phyloP scores from a whole-genome alignment of 73 alveolate genomes.

The Paramecium biaurelia region DNA sequence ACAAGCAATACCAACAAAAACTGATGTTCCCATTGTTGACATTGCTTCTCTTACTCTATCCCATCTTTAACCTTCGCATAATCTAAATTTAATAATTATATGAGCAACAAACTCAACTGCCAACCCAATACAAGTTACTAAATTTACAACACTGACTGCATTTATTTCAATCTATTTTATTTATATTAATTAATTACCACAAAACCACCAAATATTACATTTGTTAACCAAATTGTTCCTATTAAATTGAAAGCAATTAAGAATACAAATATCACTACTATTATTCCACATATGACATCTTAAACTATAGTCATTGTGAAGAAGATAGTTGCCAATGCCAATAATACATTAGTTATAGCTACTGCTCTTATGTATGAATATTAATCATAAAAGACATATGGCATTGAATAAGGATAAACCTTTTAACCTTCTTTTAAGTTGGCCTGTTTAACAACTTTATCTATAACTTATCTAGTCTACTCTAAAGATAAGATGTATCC shows the following conservation, averaged over 20 bases:
- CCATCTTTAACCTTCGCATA: slow-evolving; percentile 75
- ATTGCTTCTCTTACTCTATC: slow-evolving; percentile 88
- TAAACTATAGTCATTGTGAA: slow-evolving; percentile 82
- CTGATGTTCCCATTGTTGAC: slow-evolving; percentile 86
- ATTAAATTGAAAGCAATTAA: slow-evolving; percentile 81
- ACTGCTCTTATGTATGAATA: slow-evolving; percentile 91
- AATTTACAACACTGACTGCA: slow-evolving; percentile 93
- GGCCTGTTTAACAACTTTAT: slow-evolving; percentile 28
- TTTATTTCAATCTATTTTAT: slow-evolving; percentile 86
- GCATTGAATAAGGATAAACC: slow-evolving; percentile 88
- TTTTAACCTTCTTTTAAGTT: slow-evolving; percentile 58
- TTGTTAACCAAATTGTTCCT: slow-evolving; percentile 83
- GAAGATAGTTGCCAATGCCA: slow-evolving; percentile 89
- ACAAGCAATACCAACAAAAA: slow-evolving; percentile 89
- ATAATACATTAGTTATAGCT: slow-evolving; percentile 78
- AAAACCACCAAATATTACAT: slow-evolving; percentile 78
- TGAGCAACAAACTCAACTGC: slow-evolving; percentile 96
- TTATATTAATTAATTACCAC: slow-evolving; percentile 68
- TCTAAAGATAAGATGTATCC: slow-evolving; percentile 75
- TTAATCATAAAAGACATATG: slow-evolving; percentile 92
- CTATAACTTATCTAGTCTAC: slow-evolving; percentile 85
- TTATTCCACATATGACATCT: slow-evolving; percentile 73
- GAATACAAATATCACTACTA: slow-evolving; percentile 85
- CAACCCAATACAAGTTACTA: slow-evolving; percentile 87
- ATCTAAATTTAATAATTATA: slow-evolving; percentile 83